Conservation (phyloP, 2,329 filamentous ascomycete species). For the Pyrenochaeta sp. region DNA sequence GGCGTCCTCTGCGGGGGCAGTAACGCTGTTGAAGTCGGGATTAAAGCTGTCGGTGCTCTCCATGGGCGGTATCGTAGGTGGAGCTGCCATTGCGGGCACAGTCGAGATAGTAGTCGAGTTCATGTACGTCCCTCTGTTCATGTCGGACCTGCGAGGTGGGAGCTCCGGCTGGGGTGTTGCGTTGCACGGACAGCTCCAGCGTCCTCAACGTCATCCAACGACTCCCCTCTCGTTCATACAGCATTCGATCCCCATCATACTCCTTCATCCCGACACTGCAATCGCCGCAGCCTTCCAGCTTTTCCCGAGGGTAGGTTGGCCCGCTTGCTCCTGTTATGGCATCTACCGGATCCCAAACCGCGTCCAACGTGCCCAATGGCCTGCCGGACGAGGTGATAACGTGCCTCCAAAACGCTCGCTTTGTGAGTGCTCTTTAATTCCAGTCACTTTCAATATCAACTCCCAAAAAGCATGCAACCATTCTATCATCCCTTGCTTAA, state of each 20-base stretch:
- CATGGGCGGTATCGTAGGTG: slow-evolving; percentile 45
- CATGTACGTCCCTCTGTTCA: neutral
- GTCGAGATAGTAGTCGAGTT: neutral
- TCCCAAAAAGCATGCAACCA: neutral
- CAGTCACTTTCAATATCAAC: neutral
- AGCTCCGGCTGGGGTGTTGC: neutral
- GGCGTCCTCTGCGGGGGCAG: slow-evolving; percentile 28
- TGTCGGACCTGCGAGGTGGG: neutral
- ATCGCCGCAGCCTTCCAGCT: neutral
- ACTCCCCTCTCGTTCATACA: neutral
- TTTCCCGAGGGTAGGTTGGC: neutral
- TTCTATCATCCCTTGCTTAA: slow-evolving; percentile 11
- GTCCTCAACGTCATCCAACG: slow-evolving; percentile 1
- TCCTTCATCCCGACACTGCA: neutral
- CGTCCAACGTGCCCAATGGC: slow-evolving; percentile 59
- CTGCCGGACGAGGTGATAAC: slow-evolving; percentile 87
- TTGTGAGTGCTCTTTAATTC: slow-evolving; percentile 64
- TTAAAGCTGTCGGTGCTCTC: slow-evolving; percentile 44
- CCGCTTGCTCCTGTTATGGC: slow-evolving; percentile 13
- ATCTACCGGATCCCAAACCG: slow-evolving; percentile 1
- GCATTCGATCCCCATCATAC: neutral
- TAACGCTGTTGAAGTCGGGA: slow-evolving; percentile 35
- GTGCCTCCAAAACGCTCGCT: slow-evolving; percentile 92
- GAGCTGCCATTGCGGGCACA: slow-evolving; percentile 38
- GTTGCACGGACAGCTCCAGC: slow-evolving; percentile 9